A percentile compares a stretch with the other conserved stretches of the same genome.
Evolutionary conservation across 371 early-diverging fungal species (phyloP).

Genomic region (Entomophthora muscae): DNA sequence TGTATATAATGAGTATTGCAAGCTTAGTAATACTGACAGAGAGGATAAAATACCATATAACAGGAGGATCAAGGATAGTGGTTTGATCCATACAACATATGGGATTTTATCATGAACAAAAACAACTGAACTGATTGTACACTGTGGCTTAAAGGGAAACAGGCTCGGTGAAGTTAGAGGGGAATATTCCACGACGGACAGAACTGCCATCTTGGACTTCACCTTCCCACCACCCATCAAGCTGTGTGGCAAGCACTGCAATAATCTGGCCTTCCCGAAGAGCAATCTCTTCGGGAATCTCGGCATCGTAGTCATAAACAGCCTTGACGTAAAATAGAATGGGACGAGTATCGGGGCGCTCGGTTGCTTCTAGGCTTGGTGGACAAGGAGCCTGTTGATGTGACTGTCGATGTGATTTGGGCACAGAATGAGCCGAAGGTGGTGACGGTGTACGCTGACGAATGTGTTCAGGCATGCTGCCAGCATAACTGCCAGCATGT

Average conservation of each 20-base stretch:
- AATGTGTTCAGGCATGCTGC: not conserved
- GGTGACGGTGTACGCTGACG: not conserved
- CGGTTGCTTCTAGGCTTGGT: too few species aligned
- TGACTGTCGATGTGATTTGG: too few species aligned
- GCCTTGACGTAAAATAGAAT: constrained; percentile 32
- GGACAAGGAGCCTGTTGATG: too few species aligned
- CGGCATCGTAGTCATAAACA: constrained; percentile 64
- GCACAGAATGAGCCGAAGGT: not conserved
- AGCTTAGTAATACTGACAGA: too few species aligned
- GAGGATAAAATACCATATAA: too few species aligned
- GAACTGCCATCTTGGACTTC: constrained; percentile 23
- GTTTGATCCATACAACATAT: too few species aligned
- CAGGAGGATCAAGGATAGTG: too few species aligned
- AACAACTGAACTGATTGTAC: too few species aligned
- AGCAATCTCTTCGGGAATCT: constrained; percentile 55
- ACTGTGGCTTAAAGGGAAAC: constrained; percentile 13
- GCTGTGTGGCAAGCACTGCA: constrained; percentile 39
- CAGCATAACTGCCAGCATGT: too few species aligned
- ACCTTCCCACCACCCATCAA: constrained; percentile 62
- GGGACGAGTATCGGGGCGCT: constrained; percentile 3
- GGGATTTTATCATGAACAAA: too few species aligned
- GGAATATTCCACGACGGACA: constrained; percentile 27
- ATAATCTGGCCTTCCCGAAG: constrained; percentile 56
- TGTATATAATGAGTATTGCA: too few species aligned
- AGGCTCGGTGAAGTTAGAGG: constrained; percentile 40